A percentile compares a stretch with the other conserved stretches of the same genome.
Evolutionary conservation across 164 flowering plant species (phyloP).

Genomic region (Sextonia rubra): DNA sequence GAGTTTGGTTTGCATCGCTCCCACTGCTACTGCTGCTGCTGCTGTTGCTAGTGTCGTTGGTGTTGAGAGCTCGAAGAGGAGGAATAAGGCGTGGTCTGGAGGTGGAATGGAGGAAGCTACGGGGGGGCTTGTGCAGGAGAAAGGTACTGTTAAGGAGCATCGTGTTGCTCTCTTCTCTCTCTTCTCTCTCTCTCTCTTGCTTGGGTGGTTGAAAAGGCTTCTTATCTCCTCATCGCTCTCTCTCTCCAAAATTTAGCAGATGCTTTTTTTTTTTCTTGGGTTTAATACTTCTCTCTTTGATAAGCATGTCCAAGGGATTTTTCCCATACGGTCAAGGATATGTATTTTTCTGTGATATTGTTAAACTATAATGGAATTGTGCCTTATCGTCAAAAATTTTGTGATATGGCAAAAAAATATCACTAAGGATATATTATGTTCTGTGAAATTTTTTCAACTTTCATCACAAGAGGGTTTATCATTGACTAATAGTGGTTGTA

Average conservation of each 20-base stretch:
- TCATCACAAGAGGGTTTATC: no score
- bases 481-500: no score
- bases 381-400: no score
- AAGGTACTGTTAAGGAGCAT: not conserved
- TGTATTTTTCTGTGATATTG: no score
- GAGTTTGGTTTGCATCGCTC: constrained; percentile 5
- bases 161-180: not conserved
- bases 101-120: not conserved
- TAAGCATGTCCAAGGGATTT: no score
- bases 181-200: not conserved
- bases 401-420: no score
- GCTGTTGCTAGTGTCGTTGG: constrained; percentile 3
- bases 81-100: not conserved
- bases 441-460: no score
- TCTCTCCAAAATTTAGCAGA: not conserved
- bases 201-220: not conserved
- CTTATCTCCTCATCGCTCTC: not conserved
- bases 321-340: no score
- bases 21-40: constrained; percentile 3
- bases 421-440: no score
- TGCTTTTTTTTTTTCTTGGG: no score
- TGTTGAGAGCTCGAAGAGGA: constrained; percentile 8
- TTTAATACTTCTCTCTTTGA: no score
- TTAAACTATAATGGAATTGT: no score
- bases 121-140: not conserved